Conservation (phyloP, 2,329 filamentous ascomycete species). For the Neofusicoccum parvum region DNA sequence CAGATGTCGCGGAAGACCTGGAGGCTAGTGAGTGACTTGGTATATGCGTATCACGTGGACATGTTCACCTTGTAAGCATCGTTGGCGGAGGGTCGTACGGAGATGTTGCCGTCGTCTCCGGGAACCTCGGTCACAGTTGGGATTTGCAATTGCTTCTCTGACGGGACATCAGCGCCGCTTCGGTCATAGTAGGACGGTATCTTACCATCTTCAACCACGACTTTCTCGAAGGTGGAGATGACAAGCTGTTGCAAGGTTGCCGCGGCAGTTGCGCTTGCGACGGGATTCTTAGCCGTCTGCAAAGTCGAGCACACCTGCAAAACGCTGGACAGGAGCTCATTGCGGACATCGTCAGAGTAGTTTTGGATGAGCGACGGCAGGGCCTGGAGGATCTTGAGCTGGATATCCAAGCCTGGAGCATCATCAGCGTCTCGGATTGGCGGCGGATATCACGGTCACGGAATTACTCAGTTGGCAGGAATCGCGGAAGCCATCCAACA, state of each 20-base stretch:
- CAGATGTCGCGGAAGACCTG: conserved; percentile 88
- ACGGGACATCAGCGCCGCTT: not conserved
- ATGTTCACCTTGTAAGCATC: conserved; percentile 73
- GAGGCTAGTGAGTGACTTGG: not conserved
- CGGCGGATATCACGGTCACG: not conserved
- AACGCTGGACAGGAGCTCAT: conserved; percentile 76
- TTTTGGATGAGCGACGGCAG: conserved; percentile 88
- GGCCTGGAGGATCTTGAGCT: conserved; percentile 93
- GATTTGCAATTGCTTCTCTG: conserved; percentile 50
- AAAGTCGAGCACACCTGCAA: conserved; percentile 90
- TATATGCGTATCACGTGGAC: too few relatives aligned
- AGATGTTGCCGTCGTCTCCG: conserved; percentile 63
- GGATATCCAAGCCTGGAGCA: conserved; percentile 71
- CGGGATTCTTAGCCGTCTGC: conserved; percentile 87
- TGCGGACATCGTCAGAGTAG: conserved; percentile 79
- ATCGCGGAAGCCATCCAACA: conserved; percentile 84
- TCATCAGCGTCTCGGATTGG: not conserved
- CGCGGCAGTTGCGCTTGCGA: conserved; percentile 92
- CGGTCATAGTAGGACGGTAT: conserved; percentile 23
- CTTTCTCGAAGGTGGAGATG: conserved; percentile 90
- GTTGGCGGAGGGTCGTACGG: conserved; percentile 73
- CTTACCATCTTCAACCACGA: conserved; percentile 77
- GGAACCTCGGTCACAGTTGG: conserved; percentile 68
- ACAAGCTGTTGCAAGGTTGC: conserved; percentile 96
- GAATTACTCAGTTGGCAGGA: conserved; percentile 69